These are phyloP conservation scores for Lepidium sativum DNA, from an alignment of 345 rosid species.

Conservation along the genomic window DNA sequence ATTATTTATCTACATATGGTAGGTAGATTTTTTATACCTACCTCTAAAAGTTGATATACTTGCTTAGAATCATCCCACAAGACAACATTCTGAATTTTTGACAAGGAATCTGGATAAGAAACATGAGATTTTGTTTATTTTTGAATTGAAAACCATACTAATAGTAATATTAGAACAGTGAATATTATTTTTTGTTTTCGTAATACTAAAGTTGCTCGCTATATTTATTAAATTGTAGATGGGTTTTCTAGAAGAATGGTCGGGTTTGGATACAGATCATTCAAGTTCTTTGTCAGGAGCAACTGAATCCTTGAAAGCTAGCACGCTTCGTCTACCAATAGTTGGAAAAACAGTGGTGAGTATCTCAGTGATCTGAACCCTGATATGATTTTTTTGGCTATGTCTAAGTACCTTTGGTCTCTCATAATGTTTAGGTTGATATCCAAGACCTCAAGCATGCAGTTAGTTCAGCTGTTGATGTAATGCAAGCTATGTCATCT, in stretches of 20 bases:
- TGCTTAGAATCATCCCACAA: slow-evolving; percentile 14
- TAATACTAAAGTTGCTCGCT: not conserved
- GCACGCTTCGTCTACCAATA: slow-evolving; percentile 92
- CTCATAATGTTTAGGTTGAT: slow-evolving; percentile 45
- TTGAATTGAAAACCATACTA: not conserved
- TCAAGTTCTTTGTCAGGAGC: slow-evolving; percentile 74
- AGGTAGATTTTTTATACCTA: slow-evolving; percentile 1
- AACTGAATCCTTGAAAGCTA: slow-evolving; percentile 73
- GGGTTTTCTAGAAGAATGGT: slow-evolving; percentile 65
- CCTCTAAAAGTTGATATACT: slow-evolving; percentile 1
- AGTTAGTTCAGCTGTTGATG: slow-evolving; percentile 72
- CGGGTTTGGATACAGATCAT: slow-evolving; percentile 56
- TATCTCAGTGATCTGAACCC: not conserved
- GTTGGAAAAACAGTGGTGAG: slow-evolving; percentile 79
- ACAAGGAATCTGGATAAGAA: slow-evolving; percentile 1
- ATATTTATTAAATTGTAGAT: slow-evolving; percentile 42
- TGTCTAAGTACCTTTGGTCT: not conserved
- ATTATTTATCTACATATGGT: not conserved
- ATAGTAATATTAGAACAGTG: not conserved
- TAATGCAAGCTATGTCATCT: slow-evolving; percentile 90
- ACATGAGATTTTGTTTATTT: not conserved
- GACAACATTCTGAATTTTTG: slow-evolving; percentile 9
- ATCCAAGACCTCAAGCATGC: slow-evolving; percentile 83
- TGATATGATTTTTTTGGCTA: slow-evolving; percentile 1
- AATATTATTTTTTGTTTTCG: not conserved